Base-by-base conservation (phyloP, 371 early-diverging fungal species). In the Dichotomocladium elegans region DNA sequence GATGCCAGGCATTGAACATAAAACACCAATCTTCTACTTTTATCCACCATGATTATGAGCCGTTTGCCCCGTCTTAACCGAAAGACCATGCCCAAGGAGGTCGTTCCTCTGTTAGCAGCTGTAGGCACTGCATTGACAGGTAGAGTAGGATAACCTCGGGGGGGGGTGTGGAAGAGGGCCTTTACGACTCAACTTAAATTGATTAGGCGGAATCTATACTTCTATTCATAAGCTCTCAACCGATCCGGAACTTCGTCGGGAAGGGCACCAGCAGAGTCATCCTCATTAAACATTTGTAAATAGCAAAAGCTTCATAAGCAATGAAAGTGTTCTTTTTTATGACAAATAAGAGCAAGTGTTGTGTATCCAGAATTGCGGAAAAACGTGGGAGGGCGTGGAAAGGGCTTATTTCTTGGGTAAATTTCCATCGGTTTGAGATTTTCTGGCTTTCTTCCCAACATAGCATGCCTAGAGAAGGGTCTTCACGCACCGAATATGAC, bases 401-500 rank as follows among this genome's bases (percentile, higher is more conserved):
- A n/a, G n/a, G n/a, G n/a, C n/a, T n/a, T n/a, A n/a, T n/a, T n/a
- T n/a, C n/a, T n/a, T n/a, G n/a, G n/a, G n/a, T n/a, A n/a, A n/a
- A n/a, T n/a, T n/a, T n/a, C n/a, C n/a, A n/a, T n/a, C n/a, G n/a
- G 34, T 9, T 33, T 42, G 6, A 34, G 35, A 34, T 17, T 10
- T 33, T 12, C 34, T 33, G 34, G 34, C 24, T 34, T 33, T 50
- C 25, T 52, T 35, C 34, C 26, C n/a, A 52, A 51, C 22, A 42
- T 19, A 37, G 29, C 26, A 72, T 77, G 74, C 61, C 70, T 34
- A 62, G 51, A 28, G 56, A 60, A 41, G 73, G 67, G 9, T 66
- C 68, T 34, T 69, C 70, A 19, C 55, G 50, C 47, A 80, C 85
- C 58, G 77, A 80, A 44, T 96, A 93, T 77, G 74, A 80, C 24